phyloP scores from a whole-genome alignment of 768 basidiomycete species.

The Artomyces pyxidatus region DNA sequence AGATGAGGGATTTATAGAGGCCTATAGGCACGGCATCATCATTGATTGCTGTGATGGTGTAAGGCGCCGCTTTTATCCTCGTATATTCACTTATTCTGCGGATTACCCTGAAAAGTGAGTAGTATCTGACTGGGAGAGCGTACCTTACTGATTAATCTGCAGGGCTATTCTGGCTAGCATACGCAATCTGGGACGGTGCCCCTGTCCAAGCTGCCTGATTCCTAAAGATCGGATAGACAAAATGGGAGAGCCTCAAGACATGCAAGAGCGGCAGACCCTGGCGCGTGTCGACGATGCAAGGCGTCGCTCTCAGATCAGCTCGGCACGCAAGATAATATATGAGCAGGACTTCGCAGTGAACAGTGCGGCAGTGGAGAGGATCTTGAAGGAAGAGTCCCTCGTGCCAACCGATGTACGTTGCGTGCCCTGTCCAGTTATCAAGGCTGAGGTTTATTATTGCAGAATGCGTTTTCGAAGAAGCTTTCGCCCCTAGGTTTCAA shows the following conservation, averaged over 20 bases:
- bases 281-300: slow-evolving; percentile 6
- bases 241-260: slow-evolving; percentile 17
- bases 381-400: too few relatives aligned
- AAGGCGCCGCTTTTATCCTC: slow-evolving; percentile 13
- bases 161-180: slow-evolving; percentile 24
- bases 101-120: slow-evolving; percentile 18
- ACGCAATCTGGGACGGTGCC: too few relatives aligned
- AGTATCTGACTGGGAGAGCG: slow-evolving; percentile 26
- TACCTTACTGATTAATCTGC: slow-evolving; percentile 24
- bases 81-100: slow-evolving; percentile 22
- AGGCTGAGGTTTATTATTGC: not conserved
- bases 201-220: too few relatives aligned
- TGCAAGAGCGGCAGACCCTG: not conserved
- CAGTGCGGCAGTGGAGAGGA: too few relatives aligned
- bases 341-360: too few relatives aligned
- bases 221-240: too few relatives aligned
- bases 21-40: slow-evolving; percentile 18
- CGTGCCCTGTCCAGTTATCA: not conserved
- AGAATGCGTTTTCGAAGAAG: slow-evolving; percentile 27
- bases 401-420: too few relatives aligned
- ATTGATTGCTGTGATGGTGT: slow-evolving; percentile 18
- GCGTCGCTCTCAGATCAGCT: not conserved
- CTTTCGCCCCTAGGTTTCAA: slow-evolving; percentile 19
- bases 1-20: slow-evolving; percentile 15
- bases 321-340: slow-evolving; percentile 10